phyloP scores from a whole-genome alignment of 1,284 basidiomycete species.

The Boletus sp. region DNA sequence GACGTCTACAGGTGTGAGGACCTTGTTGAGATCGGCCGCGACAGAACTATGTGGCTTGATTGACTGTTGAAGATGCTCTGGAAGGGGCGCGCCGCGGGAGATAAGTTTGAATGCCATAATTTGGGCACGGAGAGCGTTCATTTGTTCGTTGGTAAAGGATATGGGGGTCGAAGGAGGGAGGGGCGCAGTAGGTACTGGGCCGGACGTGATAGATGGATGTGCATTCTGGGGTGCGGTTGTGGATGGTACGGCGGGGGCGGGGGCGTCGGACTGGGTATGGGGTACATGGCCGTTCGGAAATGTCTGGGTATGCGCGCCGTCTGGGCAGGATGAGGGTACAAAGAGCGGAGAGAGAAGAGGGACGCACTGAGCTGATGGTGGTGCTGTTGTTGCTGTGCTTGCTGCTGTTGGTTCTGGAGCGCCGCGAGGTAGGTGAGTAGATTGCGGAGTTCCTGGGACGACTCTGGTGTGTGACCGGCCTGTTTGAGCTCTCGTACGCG shows the following conservation, averaged over 20 bases:
- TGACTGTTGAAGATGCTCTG: slow-evolving; percentile 79
- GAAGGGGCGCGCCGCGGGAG: slow-evolving; percentile 78
- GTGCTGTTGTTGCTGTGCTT: slow-evolving; percentile 34
- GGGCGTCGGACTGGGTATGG: slow-evolving; percentile 25
- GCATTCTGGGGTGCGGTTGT: slow-evolving; percentile 20
- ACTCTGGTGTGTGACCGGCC: slow-evolving; percentile 36
- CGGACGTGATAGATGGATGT: slow-evolving; percentile 29
- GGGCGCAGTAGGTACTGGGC: slow-evolving; percentile 33
- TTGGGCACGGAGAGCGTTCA: slow-evolving; percentile 84
- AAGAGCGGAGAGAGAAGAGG: not conserved
- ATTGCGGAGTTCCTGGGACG: slow-evolving; percentile 34
- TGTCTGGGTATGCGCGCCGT: slow-evolving; percentile 28
- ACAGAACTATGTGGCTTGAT: slow-evolving; percentile 66
- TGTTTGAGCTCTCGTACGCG: slow-evolving; percentile 39
- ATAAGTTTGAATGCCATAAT: slow-evolving; percentile 91
- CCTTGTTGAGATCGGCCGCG: slow-evolving; percentile 65
- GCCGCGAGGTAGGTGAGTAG: slow-evolving; percentile 33
- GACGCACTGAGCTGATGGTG: slow-evolving; percentile 38
- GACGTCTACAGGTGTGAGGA: slow-evolving; percentile 61
- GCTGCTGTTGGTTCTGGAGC: slow-evolving; percentile 37
- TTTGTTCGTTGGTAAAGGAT: slow-evolving; percentile 86
- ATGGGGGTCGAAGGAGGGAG: slow-evolving; percentile 57
- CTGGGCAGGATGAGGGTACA: slow-evolving; percentile 26
- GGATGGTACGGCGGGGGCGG: slow-evolving; percentile 12
- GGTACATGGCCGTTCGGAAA: slow-evolving; percentile 33